Evolutionary conservation across 2,329 filamentous ascomycete species (phyloP).

Genomic region (Neoascochyta sp.): DNA sequence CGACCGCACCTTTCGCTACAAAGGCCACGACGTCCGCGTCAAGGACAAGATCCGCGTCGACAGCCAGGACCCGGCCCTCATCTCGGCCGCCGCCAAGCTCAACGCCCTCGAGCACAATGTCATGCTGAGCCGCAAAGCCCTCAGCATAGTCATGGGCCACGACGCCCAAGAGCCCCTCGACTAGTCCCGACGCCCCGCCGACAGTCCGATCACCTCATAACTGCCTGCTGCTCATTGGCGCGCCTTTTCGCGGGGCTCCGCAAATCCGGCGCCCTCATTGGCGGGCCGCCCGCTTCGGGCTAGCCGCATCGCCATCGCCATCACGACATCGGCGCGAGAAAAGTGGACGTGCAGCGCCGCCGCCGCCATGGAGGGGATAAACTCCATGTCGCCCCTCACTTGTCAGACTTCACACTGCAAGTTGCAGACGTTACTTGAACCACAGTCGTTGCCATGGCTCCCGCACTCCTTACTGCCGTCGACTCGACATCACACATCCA

Average conservation of each 20-base stretch:
- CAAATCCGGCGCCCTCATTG: too few relatives aligned
- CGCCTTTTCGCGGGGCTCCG: too few relatives aligned
- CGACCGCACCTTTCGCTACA: conserved; percentile 69
- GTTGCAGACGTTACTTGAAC: not conserved
- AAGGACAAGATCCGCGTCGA: conserved; percentile 87
- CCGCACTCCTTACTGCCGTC: conserved; percentile 67
- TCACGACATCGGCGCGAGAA: too few relatives aligned
- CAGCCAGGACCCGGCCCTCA: conserved; percentile 80
- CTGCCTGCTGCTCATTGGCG: too few relatives aligned
- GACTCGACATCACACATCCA: conserved; percentile 71
- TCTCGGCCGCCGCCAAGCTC: conserved; percentile 80
- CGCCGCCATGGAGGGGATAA: too few relatives aligned
- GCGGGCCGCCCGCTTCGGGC: too few relatives aligned
- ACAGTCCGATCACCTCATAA: too few relatives aligned
- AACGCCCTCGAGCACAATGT: conserved; percentile 72
- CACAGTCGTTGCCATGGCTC: conserved; percentile 36
- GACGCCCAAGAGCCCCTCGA: conserved; percentile 44
- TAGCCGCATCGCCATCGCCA: too few relatives aligned
- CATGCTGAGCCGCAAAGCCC: conserved; percentile 63
- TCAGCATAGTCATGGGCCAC: conserved; percentile 74
- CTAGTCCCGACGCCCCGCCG: too few relatives aligned
- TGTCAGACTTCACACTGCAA: too few relatives aligned
- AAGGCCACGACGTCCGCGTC: conserved; percentile 71
- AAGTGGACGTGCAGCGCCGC: too few relatives aligned
- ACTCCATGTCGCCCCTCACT: too few relatives aligned